Conservation (phyloP, 2,329 filamentous ascomycete genomes). For the Sporothrix brasiliensis region DNA sequence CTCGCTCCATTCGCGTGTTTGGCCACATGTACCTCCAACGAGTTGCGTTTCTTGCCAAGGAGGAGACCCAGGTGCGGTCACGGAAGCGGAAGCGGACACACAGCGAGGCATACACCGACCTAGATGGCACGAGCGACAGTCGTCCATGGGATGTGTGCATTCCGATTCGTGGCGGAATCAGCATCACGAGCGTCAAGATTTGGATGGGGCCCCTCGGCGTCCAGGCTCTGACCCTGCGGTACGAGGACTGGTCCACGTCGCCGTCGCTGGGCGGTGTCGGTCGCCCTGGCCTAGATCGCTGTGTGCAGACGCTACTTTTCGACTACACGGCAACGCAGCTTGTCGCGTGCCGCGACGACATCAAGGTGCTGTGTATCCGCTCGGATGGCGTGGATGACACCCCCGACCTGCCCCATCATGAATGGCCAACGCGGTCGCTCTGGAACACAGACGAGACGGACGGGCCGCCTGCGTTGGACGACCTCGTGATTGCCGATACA, state of each 20-base stretch:
- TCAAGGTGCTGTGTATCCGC: conserved; percentile 25
- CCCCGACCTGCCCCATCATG: not conserved
- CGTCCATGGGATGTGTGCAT: conserved; percentile 23
- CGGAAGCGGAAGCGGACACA: not conserved
- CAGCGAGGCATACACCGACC: not conserved
- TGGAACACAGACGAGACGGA: conserved; percentile 27
- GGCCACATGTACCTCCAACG: conserved; percentile 27
- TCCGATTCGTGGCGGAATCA: conserved; percentile 6
- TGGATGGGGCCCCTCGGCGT: conserved; percentile 26
- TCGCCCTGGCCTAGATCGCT: not conserved
- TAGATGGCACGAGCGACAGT: not conserved
- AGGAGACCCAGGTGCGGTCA: not conserved
- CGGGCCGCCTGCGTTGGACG: conserved; percentile 1
- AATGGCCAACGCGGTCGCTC: conserved; percentile 26
- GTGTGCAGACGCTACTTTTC: conserved; percentile 23
- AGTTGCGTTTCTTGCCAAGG: conserved; percentile 1
- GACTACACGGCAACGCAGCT: conserved; percentile 18
- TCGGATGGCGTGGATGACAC: not conserved
- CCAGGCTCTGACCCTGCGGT: conserved; percentile 25
- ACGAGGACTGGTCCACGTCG: conserved; percentile 29
- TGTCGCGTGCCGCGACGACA: conserved; percentile 17
- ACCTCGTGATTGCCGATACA: conserved; percentile 27
- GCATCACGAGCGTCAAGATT: conserved; percentile 25
- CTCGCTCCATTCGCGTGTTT: conserved; percentile 24
- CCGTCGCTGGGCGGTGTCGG: conserved; percentile 20